Evolutionary conservation across 805 yeast genomes (phyloP).

Genomic region (Diddensiella caesifluorescens): DNA sequence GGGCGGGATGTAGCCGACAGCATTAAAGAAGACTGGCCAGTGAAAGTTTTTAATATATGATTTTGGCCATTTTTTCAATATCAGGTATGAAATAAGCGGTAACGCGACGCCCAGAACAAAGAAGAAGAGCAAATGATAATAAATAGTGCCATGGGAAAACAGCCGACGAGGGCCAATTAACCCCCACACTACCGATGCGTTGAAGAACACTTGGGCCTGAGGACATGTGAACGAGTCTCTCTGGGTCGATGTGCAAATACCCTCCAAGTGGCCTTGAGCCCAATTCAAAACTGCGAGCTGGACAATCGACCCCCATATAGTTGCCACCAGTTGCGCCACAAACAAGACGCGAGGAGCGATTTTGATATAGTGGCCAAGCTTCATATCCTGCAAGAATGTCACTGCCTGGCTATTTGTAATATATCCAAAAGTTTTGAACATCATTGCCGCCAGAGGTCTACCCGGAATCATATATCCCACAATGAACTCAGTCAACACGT

Average conservation of each 20-base stretch:
- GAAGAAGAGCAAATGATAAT: conserved; percentile 52
- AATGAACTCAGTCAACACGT: conserved; percentile 58
- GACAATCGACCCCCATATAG: conserved; percentile 41
- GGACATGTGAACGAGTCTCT: conserved; percentile 46
- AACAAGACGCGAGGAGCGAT: conserved; percentile 59
- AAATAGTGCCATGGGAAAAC: conserved; percentile 45
- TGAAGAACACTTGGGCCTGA: conserved; percentile 41
- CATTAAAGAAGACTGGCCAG: conserved; percentile 62
- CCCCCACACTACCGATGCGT: conserved; percentile 62
- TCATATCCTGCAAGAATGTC: conserved; percentile 50
- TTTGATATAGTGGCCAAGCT: conserved; percentile 60
- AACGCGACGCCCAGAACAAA: conserved; percentile 52
- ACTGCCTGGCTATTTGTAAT: conserved; percentile 51
- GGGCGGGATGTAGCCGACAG: conserved; percentile 64
- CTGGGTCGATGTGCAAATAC: conserved; percentile 42
- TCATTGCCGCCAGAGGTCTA: conserved; percentile 55
- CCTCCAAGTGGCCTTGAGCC: conserved; percentile 36
- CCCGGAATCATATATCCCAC: conserved; percentile 64
- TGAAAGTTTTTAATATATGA: conserved; percentile 45
- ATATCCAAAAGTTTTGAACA: conserved; percentile 55
- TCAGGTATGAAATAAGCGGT: conserved; percentile 38
- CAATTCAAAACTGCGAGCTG: conserved; percentile 41
- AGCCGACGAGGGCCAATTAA: conserved; percentile 57
- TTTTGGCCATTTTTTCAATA: conserved; percentile 37
- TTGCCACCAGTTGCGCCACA: conserved; percentile 43